Percentiles rank a stretch among this genome's conserved stretches.
Conservation (phyloP, 192 early-diverging fungal species). For the Backusella tarrabulga region DNA sequence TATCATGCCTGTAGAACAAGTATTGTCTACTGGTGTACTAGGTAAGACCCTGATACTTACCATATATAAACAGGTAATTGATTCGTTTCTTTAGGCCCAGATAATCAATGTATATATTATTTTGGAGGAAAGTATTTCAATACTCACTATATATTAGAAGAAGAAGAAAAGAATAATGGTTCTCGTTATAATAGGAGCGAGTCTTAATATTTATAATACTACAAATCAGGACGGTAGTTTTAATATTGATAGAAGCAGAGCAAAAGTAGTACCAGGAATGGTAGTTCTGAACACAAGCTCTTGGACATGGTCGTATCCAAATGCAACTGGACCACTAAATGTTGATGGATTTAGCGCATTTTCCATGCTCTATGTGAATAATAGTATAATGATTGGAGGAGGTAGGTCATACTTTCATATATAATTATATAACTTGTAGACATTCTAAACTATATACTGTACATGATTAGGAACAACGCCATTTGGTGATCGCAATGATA, state of each 20-base stretch:
- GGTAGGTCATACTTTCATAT: neutral
- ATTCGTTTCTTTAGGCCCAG: neutral
- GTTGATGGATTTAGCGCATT: neutral
- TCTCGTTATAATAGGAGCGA: neutral
- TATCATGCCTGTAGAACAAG: neutral
- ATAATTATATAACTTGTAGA: neutral
- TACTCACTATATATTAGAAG: no score
- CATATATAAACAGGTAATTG: neutral
- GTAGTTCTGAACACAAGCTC: neutral
- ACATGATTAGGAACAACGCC: neutral
- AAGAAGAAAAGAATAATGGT: neutral
- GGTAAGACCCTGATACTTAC: neutral
- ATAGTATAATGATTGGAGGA: neutral
- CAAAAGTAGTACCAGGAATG: neutral
- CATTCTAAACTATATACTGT: neutral
- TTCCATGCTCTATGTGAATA: neutral
- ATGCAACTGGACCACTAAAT: neutral
- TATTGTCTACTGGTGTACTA: neutral
- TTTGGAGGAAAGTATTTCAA: slow-evolving; percentile 1
- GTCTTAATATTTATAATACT: neutral
- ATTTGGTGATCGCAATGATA: no score
- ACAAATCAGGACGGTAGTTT: neutral
- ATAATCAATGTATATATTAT: neutral
- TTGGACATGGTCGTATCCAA: neutral
- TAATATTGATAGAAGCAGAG: neutral